Evolutionary conservation across 495 filamentous ascomycete species (phyloP).

Genomic region (Aspergillus carlsbadensis): DNA sequence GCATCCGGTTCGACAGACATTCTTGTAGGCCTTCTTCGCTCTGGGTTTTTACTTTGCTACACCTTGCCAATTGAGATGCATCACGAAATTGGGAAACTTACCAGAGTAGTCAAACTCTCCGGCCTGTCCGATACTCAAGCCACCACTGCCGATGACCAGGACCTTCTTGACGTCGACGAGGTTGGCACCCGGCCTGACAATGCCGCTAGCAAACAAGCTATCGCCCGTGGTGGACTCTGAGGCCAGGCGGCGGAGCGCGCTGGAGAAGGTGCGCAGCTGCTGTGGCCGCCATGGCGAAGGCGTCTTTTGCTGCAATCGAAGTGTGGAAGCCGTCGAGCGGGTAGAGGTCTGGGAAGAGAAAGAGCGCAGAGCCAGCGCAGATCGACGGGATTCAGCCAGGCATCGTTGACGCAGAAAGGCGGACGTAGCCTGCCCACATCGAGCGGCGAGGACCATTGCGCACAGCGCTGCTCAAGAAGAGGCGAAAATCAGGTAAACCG

Average conservation of each 20-base stretch:
- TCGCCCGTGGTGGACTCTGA: conserved; percentile 64
- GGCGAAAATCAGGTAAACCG: conserved; percentile 6
- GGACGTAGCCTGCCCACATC: conserved; percentile 49
- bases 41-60: neutral
- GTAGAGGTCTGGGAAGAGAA: conserved; percentile 40
- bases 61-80: neutral
- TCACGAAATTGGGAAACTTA: conserved; percentile 31
- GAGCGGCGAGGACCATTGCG: conserved; percentile 53
- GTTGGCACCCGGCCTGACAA: conserved; percentile 67
- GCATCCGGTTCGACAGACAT: neutral
- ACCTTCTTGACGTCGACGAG: conserved; percentile 94
- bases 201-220: conserved; percentile 84
- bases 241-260: conserved; percentile 37
- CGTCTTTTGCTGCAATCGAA: conserved; percentile 41
- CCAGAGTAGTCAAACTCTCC: conserved; percentile 99
- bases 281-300: conserved; percentile 39
- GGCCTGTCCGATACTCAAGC: conserved; percentile 93
- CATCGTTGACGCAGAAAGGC: conserved; percentile 47
- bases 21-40: neutral
- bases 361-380: conserved; percentile 40
- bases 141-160: conserved; percentile 88
- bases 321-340: conserved; percentile 34
- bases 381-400: conserved; percentile 40
- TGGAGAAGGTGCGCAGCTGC: conserved; percentile 48
- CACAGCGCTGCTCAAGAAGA: conserved; percentile 27